phyloP scores from a whole-genome alignment of 192 early-diverging fungal species.

The Coemansia sp. region DNA sequence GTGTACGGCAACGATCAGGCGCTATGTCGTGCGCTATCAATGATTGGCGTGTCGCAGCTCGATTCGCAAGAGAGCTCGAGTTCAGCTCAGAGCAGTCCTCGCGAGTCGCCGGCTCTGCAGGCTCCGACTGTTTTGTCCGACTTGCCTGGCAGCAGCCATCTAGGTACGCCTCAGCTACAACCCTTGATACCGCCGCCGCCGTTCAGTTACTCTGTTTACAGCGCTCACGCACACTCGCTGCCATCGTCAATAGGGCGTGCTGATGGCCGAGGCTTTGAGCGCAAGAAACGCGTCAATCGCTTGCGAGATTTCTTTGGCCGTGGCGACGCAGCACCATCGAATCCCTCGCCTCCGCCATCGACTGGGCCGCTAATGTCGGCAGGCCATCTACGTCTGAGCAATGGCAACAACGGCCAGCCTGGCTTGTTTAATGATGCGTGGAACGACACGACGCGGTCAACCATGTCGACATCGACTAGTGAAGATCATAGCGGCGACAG shows the following conservation, averaged over 20 bases:
- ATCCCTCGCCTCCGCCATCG: neutral
- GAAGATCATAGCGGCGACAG: neutral
- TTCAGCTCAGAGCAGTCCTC: constrained; percentile 3
- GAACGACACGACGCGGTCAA: constrained; percentile 14
- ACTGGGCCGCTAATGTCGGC: neutral
- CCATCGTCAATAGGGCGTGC: constrained; percentile 9
- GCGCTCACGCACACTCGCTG: constrained; percentile 13
- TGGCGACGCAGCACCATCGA: neutral
- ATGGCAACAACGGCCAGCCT: neutral
- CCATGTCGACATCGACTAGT: neutral
- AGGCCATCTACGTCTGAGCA: neutral
- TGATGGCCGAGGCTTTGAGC: constrained; percentile 20
- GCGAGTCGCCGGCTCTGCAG: neutral
- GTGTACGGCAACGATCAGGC: constrained; percentile 27
- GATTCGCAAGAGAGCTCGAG: constrained; percentile 34
- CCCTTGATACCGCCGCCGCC: neutral
- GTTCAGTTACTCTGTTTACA: constrained; percentile 23
- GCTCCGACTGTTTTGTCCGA: neutral
- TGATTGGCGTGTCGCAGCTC: constrained; percentile 44
- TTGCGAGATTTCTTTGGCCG: constrained; percentile 58
- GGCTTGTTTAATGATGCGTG: neutral
- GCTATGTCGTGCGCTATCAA: constrained; percentile 45
- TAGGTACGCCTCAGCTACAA: neutral
- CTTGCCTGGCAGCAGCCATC: neutral
- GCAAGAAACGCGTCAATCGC: constrained; percentile 53